Conservation (phyloP, 371 early-diverging fungal genomes). For the Mucor plumbeus region DNA sequence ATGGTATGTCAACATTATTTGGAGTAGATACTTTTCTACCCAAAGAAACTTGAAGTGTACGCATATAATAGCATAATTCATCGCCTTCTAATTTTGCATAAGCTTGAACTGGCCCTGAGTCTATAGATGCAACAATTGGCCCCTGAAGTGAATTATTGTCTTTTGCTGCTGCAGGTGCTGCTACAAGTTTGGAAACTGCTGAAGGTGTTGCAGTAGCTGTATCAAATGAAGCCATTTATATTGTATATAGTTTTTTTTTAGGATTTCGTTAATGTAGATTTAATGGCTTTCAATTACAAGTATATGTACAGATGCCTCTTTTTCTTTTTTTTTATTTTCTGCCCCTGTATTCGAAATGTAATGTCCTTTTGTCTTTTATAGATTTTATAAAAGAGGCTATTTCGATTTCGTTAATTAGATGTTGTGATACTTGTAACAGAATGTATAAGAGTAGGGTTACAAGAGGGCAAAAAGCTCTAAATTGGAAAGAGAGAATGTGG, state of each 20-base stretch:
- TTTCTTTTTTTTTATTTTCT: not conserved
- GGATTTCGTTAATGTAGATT: not conserved
- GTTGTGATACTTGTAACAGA: not conserved
- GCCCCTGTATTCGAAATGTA: not conserved
- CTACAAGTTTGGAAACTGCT: constrained; percentile 18
- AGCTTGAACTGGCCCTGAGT: constrained; percentile 72
- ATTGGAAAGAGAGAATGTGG: constrained; percentile 8
- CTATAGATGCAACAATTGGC: constrained; percentile 16
- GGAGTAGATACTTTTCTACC: constrained; percentile 70
- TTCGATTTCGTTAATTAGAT: not conserved
- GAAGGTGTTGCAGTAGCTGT: constrained; percentile 14
- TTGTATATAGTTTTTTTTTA: not conserved
- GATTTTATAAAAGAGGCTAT: not conserved
- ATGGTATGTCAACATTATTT: constrained; percentile 76
- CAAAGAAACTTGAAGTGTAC: constrained; percentile 77
- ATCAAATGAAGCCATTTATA: constrained; percentile 17
- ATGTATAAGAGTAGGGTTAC: not conserved
- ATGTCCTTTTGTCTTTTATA: too few species aligned
- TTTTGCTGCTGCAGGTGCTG: not conserved
- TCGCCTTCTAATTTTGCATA: constrained; percentile 91
- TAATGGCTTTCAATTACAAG: not conserved
- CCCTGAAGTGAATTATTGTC: not conserved
- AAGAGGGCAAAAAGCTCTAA: not conserved
- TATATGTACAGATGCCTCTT: not conserved
- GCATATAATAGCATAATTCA: constrained; percentile 81